Evolutionary conservation across 108 stramenopile species (phyloP), one percentile per base, ranked within the genome.

Genomic region (Conticribra guillardii): DNA sequence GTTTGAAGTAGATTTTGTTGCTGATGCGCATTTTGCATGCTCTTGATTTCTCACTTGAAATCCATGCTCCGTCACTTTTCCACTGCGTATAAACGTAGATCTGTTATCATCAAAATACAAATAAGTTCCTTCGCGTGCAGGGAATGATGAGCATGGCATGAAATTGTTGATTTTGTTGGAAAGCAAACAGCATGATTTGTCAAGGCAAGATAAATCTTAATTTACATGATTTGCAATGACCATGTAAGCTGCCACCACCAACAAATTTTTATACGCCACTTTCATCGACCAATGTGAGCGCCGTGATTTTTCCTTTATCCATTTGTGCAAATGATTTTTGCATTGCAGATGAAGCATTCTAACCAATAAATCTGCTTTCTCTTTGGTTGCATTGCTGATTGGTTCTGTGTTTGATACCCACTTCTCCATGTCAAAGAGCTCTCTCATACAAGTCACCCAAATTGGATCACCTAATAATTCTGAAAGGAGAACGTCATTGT

Each of bases 161-260:
- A 54, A 66, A 8, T 54, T 66, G 19, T 66, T 18, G 2, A 29
- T 31, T 33, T 54, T 23, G 16, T 54, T 53, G 7, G 30, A 22
- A 19, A 66, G 37, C 2, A 66, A 2, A 19, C 49, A 66, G 18
- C 41, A 54, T 16, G 51, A 18, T 17, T 53, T 32, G 28, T 54
- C 65, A 53, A 66, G 32, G 34, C 16, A 54, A 18, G 65, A 51
- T 22, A 66, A 31, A 54, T 66, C 65, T 16, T 54, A 17, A 22
- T 66, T 66, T 8, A 21, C 34, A n/a, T 59, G 33, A 37, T 59
- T 26, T 2, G 19, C 7, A 33, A 59, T 7, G 2, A 49, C 47
- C 52, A 66, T 66, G 65, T 50, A 34, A 54, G 65, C 51, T 24
- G 65, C 65, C 14, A 66, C 65, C n/a, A 54, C 65, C 7, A 53